phyloP scores from a whole-genome alignment of 306 rosid species.

The Cicer arietinum region DNA sequence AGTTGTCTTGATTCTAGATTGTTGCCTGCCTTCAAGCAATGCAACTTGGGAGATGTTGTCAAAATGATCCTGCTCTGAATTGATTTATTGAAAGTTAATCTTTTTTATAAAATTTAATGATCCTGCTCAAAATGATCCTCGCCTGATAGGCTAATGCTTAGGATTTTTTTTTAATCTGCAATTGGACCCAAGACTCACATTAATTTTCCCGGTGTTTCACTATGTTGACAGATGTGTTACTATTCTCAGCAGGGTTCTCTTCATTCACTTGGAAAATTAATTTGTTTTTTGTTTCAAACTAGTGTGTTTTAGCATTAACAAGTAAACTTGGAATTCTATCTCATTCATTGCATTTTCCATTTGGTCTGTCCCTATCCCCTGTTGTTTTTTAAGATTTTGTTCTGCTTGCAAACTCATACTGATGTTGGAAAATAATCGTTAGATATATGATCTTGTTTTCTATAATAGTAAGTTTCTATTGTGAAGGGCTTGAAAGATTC shows the following conservation, averaged over 20 bases:
- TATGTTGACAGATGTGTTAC: constrained; percentile 14
- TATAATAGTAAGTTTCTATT: constrained; percentile 39
- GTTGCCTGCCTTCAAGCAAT: constrained; percentile 5
- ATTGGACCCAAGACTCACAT: constrained; percentile 11
- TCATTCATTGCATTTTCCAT: constrained; percentile 9
- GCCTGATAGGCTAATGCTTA: neutral
- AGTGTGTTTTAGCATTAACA: constrained; percentile 5
- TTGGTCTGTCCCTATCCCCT: neutral
- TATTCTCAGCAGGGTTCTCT: constrained; percentile 29
- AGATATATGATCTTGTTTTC: constrained; percentile 36
- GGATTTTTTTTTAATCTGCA: constrained; percentile 9
- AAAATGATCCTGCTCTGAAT: constrained; percentile 21
- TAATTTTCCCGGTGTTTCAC: constrained; percentile 12
- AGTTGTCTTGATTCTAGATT: constrained; percentile 20
- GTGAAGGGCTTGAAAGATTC: constrained; percentile 77
- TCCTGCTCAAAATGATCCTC: neutral
- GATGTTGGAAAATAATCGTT: constrained; percentile 27
- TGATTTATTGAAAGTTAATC: constrained; percentile 24
- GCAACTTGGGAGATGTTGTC: constrained; percentile 6
- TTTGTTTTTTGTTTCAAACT: constrained; percentile 6
- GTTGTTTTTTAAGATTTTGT: constrained; percentile 3
- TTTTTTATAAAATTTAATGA: neutral
- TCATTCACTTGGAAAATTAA: constrained; percentile 19
- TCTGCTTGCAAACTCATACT: constrained; percentile 39
- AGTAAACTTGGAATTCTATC: constrained; percentile 11